Evolutionary conservation across 495 filamentous ascomycete species (phyloP), one percentile per base, ranked within the genome.

Genomic region (Rusavskia elegans): DNA sequence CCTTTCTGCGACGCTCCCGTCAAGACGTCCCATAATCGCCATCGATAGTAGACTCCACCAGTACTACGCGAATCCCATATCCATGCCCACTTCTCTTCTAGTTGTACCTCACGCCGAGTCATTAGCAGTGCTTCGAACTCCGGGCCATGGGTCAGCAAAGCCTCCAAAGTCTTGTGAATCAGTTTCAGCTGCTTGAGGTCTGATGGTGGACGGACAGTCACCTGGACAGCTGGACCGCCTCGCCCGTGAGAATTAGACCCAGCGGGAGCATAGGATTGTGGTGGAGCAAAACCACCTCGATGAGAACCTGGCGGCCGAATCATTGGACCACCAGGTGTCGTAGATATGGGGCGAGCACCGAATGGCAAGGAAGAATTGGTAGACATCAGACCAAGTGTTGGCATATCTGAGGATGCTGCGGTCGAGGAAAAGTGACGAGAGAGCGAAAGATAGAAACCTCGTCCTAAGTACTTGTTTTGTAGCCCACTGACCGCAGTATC

Each of bases 111-210:
- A 0, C 79, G 80, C 17, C 82, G 73, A 36, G 77, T 83, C 92
- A 97, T 96, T 3, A 99, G 76, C 1, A 94, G 72, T 5, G 89
- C 89, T 61, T 99, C 92, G 52, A 96, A 94, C 63, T 93, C 86
- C 0, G 85, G 83, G 0, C 89, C 89, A 55, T 88, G 77, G 11
- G 78, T 78, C 20, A 95, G 60, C 1, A 97, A 70, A 5, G 70
- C 71, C 57, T 97, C 92, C 35, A 94, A 68, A 0, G 89, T 87
- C 60, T 81, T 88, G 66, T 99, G 89, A 49, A 99, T 95, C 35
- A 93, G 69, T 44, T 79, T 80, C 2, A 97, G 68, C 57, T 86
- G 78, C 41, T 82, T 84, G 23, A 95, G 76, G 59, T 96, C 85
- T 10, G 74, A 68, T 3, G 92, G 93, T 9, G 83, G 71, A 49